phyloP scores from a whole-genome alignment of 2,329 filamentous ascomycete genomes.

The Daldinia sp. region DNA sequence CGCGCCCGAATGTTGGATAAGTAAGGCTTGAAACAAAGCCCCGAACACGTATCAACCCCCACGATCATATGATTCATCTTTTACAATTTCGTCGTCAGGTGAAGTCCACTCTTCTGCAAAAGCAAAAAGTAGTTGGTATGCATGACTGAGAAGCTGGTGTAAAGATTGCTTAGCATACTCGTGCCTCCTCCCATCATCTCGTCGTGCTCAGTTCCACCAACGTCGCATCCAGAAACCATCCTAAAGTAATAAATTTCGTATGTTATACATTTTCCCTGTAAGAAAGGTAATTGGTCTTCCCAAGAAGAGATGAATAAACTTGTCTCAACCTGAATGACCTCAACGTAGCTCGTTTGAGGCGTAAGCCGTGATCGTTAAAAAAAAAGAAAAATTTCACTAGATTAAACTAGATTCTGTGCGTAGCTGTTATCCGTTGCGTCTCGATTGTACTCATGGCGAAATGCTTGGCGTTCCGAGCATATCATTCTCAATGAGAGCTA shows the following conservation, averaged over 20 bases:
- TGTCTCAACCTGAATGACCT: background rate
- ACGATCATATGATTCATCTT: constrained; percentile 14
- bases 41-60: background rate
- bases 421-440: background rate
- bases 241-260: constrained; percentile 19
- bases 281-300: constrained; percentile 31
- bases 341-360: background rate
- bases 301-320: constrained; percentile 4
- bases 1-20: background rate
- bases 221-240: constrained; percentile 17
- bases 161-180: constrained; percentile 19
- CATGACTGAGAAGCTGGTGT: constrained; percentile 16
- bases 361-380: background rate
- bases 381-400: background rate
- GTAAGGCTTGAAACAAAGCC: background rate
- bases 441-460: background rate
- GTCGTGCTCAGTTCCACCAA: constrained; percentile 20
- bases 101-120: constrained; percentile 3
- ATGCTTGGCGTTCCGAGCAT: background rate
- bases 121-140: background rate
- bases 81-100: constrained; percentile 13
- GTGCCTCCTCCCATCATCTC: constrained; percentile 36
- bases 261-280: constrained; percentile 30
- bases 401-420: background rate
- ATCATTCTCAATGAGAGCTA: background rate